phyloP scores from a whole-genome alignment of 1,284 basidiomycete species.

The Cerrena zonata region DNA sequence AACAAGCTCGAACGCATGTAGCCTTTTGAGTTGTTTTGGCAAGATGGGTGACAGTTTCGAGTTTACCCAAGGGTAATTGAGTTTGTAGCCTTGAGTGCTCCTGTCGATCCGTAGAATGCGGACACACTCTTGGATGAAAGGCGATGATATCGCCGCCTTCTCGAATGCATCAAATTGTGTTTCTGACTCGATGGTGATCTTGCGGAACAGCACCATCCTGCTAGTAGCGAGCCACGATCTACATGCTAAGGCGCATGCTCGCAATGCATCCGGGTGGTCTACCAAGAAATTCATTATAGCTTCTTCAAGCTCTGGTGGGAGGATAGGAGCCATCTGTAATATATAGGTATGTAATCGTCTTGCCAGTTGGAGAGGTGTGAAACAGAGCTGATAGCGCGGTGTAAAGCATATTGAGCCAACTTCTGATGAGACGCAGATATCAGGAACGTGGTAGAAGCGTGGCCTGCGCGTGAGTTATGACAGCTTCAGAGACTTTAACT shows the following conservation, averaged over 20 bases:
- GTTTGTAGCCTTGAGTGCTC: not conserved
- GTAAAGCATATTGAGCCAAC: too few species aligned
- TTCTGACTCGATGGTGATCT: slow-evolving; percentile 2
- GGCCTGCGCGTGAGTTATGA: too few species aligned
- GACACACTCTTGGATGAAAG: slow-evolving; percentile 3
- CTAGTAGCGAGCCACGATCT: slow-evolving; percentile 1
- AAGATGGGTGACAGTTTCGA: not conserved
- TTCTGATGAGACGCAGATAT: too few species aligned
- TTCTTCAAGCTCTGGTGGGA: slow-evolving; percentile 4
- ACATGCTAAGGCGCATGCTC: not conserved
- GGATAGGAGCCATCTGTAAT: too few species aligned
- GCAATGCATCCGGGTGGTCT: not conserved
- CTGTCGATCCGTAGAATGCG: slow-evolving; percentile 4
- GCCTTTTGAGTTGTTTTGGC: not conserved
- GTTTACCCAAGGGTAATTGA: slow-evolving; percentile 5
- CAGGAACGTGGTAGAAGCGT: too few species aligned
- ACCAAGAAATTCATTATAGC: slow-evolving; percentile 1
- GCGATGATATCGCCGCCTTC: not conserved
- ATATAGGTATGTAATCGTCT: too few species aligned
- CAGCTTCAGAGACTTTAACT: too few species aligned
- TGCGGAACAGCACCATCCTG: not conserved
- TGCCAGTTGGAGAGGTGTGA: too few species aligned
- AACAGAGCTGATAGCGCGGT: too few species aligned
- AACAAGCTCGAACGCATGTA: not conserved
- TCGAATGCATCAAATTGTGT: not conserved